Conservation (phyloP, 306 rosid genomes). For the Quercus dentata region DNA sequence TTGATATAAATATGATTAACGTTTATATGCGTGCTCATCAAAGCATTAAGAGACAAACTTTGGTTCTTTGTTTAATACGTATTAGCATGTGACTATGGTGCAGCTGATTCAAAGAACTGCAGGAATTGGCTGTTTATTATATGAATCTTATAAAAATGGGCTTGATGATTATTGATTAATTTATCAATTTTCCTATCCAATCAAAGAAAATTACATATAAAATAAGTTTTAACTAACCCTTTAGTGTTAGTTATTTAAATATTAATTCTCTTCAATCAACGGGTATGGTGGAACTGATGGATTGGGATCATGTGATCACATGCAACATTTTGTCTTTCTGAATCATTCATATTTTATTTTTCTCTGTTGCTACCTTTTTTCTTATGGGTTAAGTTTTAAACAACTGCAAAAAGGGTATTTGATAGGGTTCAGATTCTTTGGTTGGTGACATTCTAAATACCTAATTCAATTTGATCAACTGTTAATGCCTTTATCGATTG, state of each 20-base stretch:
- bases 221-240: no score
- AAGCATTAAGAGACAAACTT: neutral
- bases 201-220: neutral
- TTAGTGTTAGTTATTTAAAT: neutral
- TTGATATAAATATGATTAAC: neutral
- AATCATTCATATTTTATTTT: neutral
- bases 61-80: neutral
- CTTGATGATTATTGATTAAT: neutral
- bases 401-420: neutral
- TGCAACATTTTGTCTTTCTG: slow-evolving; percentile 50
- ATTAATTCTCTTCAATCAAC: slow-evolving; percentile 31
- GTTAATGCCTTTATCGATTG: neutral
- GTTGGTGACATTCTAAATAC: slow-evolving; percentile 1
- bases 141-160: neutral
- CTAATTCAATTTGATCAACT: slow-evolving; percentile 4
- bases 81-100: neutral
- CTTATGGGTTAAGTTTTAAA: neutral
- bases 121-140: neutral
- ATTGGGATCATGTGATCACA: slow-evolving; percentile 75
- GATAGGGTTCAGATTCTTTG: neutral
- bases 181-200: neutral
- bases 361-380: neutral
- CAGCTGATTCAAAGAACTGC: neutral
- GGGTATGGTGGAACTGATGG: slow-evolving; percentile 57
- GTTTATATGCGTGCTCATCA: neutral